Evolutionary conservation across 257 asterid genomes (phyloP).

Genomic region (Linderniella brevidens): DNA sequence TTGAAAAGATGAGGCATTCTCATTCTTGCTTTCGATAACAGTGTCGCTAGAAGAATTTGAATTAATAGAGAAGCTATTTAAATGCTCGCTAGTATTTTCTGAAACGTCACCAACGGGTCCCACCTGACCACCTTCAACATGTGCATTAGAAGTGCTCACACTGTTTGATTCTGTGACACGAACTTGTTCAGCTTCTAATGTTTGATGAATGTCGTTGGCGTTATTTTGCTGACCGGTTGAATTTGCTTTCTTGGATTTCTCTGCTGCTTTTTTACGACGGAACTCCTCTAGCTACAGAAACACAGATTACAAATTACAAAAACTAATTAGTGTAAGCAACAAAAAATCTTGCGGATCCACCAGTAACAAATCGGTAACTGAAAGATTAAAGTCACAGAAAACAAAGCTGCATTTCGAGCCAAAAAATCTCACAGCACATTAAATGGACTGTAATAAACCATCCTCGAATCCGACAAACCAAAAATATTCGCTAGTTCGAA

Average conservation of each 20-base stretch:
- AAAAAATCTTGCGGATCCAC: constrained; percentile 7
- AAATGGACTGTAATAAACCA: too few species aligned
- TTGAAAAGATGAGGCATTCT: constrained; percentile 13
- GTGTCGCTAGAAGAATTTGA: constrained; percentile 15
- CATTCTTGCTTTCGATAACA: constrained; percentile 16
- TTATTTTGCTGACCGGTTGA: constrained; percentile 22
- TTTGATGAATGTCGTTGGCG: constrained; percentile 28
- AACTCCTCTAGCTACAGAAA: constrained; percentile 69
- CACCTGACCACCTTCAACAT: constrained; percentile 14
- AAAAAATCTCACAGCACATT: too few species aligned
- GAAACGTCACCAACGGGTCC: constrained; percentile 6
- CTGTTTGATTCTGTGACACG: constrained; percentile 30
- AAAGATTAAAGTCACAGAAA: too few species aligned
- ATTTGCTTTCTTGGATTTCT: constrained; percentile 44
- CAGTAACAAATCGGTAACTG: not conserved
- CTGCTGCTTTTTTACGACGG: constrained; percentile 78
- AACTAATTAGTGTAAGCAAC: constrained; percentile 3
- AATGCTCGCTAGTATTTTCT: constrained; percentile 20
- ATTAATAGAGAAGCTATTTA: constrained; percentile 17
- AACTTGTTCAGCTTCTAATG: constrained; percentile 24
- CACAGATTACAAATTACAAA: constrained; percentile 1
- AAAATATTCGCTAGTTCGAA: too few species aligned
- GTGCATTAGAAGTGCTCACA: constrained; percentile 39
- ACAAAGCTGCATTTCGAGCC: too few species aligned
- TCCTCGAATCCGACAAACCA: too few species aligned